Percentiles rank a stretch among this genome's conserved stretches.
Evolutionary conservation across 306 rosid species (phyloP).

Genomic region (Elaeagnus macrophylla): DNA sequence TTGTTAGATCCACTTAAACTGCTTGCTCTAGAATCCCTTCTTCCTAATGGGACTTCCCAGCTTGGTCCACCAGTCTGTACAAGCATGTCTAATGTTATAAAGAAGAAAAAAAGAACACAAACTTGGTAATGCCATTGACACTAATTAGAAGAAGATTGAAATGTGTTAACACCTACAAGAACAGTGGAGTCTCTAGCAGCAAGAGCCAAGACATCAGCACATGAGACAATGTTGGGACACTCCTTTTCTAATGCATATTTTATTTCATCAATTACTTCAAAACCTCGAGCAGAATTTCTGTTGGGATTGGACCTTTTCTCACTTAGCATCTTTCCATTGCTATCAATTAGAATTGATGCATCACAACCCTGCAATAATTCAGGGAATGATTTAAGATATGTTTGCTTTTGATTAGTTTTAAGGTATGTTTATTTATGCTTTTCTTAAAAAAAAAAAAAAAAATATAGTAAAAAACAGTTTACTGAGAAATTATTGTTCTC

Average conservation of each 20-base stretch:
- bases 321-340: conserved; percentile 40
- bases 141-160: too few species aligned
- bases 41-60: conserved; percentile 83
- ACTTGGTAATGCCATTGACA: too few species aligned
- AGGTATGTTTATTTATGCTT: too few species aligned
- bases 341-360: conserved; percentile 69
- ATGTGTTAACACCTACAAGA: conserved; percentile 36
- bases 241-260: conserved; percentile 59
- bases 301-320: conserved; percentile 79
- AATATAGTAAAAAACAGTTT: too few species aligned
- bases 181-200: conserved; percentile 89
- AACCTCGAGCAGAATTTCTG: conserved; percentile 63
- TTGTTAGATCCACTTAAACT: conserved; percentile 87
- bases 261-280: conserved; percentile 72
- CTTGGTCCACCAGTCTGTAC: conserved; percentile 72
- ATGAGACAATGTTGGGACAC: conserved; percentile 74
- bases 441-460: background rate
- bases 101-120: too few species aligned
- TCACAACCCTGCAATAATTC: conserved; percentile 72
- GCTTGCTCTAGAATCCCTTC: conserved; percentile 68
- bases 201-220: conserved; percentile 80
- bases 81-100: too few species aligned
- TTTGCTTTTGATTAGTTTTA: too few species aligned
- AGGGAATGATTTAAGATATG: background rate
- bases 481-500: too few species aligned